Conservation (phyloP, 2,329 filamentous ascomycete species). For the Arthrobotrys entomopaga region DNA sequence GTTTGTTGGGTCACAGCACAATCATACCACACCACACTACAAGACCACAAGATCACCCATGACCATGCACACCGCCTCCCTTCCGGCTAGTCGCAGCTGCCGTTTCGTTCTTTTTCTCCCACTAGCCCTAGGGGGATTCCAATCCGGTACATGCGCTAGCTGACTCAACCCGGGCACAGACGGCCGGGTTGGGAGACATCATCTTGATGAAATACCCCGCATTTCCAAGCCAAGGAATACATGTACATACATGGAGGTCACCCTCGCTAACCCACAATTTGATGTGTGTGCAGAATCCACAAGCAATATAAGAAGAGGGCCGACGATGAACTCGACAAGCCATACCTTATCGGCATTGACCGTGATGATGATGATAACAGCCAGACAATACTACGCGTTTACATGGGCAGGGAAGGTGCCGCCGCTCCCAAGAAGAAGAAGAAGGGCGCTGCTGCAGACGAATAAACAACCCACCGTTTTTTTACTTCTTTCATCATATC, state of each 20-base stretch:
- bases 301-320: conserved; percentile 67
- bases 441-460: conserved; percentile 67
- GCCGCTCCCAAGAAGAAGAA: conserved; percentile 69
- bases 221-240: background rate
- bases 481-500: too few species aligned
- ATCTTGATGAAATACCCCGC: conserved; percentile 2
- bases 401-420: conserved; percentile 78
- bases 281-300: conserved; percentile 52
- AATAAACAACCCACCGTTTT: background rate
- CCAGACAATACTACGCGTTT: conserved; percentile 87
- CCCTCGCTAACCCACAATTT: conserved; percentile 12
- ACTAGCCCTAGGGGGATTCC: background rate
- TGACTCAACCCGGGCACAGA: background rate
- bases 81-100: background rate
- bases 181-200: background rate
- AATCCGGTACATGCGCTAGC: background rate
- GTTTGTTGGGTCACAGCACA: conserved; percentile 37
- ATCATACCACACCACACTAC: conserved; percentile 12
- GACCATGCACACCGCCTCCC: background rate
- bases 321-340: conserved; percentile 88
- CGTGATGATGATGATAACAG: conserved; percentile 90
- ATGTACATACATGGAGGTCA: background rate
- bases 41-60: background rate
- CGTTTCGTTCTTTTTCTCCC: background rate
- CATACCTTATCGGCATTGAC: conserved; percentile 92